Base-by-base conservation (phyloP, 2,329 filamentous ascomycete species). In the Scedosporium aurantiacum region DNA sequence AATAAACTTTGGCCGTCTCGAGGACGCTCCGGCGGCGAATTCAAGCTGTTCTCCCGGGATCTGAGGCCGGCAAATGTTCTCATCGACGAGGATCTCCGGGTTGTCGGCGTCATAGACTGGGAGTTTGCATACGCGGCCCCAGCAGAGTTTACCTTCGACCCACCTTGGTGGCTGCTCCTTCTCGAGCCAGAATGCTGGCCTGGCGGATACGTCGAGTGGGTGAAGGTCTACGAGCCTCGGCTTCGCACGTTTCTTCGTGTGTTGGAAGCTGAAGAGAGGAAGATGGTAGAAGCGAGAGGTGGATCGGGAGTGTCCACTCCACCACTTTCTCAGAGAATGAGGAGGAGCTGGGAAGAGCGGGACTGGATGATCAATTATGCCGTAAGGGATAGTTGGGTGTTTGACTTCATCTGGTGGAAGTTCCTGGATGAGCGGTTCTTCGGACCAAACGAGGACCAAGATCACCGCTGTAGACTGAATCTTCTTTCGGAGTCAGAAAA, bases 121-220 rank as follows among this genome's bases (percentile, higher is more conserved):
- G 75, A 78, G 65, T 74, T 73, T 60, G 64, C 71, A 0, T 75
- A 75, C 61, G 67, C 63, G 1, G 73, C 67, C 0, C 72, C 73
- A 0, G 61, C 68, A 16, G 68, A 75, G 47, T 76, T 74, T 55
- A 58, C 52, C 7, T 67, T 69, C 56, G 70, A 72, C 57, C 70
- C 72, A 2, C 74, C 74, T 0, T 75, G 72, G 73, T 76, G 73
- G 74, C 65, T 77, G 1, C 67, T 76, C 1, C 63, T 75, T 2
- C 61, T 70, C 8, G 47, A 58, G 14, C 68, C 70, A 0, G 72
- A 76, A 40, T 63, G 64, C 14, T 76, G 74, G 72, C 16, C 57
- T 1, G 60, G 58, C 2, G 73, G 70, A 1, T 64, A 72, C 16
- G 64, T 65, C 0, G 60, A 64, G 7, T 78, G 73, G 71, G 66